phyloP scores from a whole-genome alignment of 2,329 filamentous ascomycete species.

The Daldinia sp. region DNA sequence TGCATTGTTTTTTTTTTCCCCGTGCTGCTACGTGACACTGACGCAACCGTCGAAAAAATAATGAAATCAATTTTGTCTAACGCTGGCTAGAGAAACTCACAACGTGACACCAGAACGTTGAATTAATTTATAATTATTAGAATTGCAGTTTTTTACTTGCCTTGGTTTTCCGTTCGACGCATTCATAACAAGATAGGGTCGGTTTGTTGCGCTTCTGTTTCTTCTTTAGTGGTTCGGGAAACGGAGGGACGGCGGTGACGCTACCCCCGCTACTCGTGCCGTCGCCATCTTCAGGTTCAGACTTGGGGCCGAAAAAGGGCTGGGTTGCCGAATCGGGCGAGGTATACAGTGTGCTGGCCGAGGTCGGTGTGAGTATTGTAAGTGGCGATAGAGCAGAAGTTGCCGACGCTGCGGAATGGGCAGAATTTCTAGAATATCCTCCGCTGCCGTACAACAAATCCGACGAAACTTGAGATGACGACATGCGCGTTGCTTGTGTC shows the following conservation, averaged over 20 bases:
- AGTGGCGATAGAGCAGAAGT: constrained; percentile 44
- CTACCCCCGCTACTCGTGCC: constrained; percentile 46
- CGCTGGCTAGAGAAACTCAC: constrained; percentile 32
- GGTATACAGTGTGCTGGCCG: constrained; percentile 48
- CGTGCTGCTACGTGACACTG: constrained; percentile 48
- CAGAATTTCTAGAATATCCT: constrained; percentile 39
- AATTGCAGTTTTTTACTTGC: constrained; percentile 57
- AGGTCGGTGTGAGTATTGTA: constrained; percentile 47
- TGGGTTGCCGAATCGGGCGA: constrained; percentile 48
- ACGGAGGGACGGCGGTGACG: constrained; percentile 41
- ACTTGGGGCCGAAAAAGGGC: constrained; percentile 47
- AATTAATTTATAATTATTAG: constrained; percentile 13
- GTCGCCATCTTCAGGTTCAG: constrained; percentile 49
- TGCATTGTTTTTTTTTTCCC: constrained; percentile 3
- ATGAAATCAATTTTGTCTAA: constrained; percentile 26
- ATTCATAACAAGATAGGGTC: constrained; percentile 81
- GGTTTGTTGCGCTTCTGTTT: constrained; percentile 89
- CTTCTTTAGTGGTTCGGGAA: constrained; percentile 65
- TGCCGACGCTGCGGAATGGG: constrained; percentile 28
- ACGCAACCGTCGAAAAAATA: constrained; percentile 38
- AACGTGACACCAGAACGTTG: constrained; percentile 5
- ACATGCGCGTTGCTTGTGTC: constrained; percentile 45
- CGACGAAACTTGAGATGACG: constrained; percentile 49
- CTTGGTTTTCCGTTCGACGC: constrained; percentile 86
- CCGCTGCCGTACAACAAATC: constrained; percentile 49